Conservation (phyloP, 192 early-diverging fungal genomes). For the Coemansia reversa region DNA sequence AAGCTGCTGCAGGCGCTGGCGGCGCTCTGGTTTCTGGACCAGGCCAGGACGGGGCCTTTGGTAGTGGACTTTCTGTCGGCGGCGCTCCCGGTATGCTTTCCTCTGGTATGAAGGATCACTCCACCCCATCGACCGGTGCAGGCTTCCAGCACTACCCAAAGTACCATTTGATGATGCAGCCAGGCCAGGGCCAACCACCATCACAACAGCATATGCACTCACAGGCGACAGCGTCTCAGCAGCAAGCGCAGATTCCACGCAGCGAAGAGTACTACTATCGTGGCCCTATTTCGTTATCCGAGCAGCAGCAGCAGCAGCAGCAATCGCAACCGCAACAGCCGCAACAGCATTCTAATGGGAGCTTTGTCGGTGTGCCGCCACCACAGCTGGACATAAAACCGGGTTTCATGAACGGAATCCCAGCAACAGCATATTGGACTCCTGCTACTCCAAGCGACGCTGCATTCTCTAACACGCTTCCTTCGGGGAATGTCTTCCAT, state of each 20-base stretch:
- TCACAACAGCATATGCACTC: conserved; percentile 15
- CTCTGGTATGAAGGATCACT: conserved; percentile 35
- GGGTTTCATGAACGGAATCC: conserved; percentile 28
- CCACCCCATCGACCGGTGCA: conserved; percentile 4
- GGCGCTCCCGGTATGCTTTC: conserved; percentile 24
- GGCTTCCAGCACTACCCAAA: conserved; percentile 42
- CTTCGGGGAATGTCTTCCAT: conserved; percentile 46
- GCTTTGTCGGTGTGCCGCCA: conserved; percentile 39
- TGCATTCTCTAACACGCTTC: conserved; percentile 43
- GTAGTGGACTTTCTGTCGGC: background rate
- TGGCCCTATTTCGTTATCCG: conserved; percentile 12
- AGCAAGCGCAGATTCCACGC: conserved; percentile 31
- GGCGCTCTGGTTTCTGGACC: conserved; percentile 20
- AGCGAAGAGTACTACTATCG: conserved; percentile 42
- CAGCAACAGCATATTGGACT: conserved; percentile 42
- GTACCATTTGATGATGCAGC: conserved; percentile 54
- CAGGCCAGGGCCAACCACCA: conserved; percentile 30
- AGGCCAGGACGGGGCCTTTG: conserved; percentile 36
- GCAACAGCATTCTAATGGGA: conserved; percentile 28
- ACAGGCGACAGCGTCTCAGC: conserved; percentile 19
- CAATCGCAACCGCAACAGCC: conserved; percentile 17
- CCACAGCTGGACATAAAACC: conserved; percentile 51
- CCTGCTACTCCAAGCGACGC: conserved; percentile 50
- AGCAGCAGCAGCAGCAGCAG: conserved; percentile 19
- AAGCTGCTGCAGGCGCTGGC: conserved; percentile 21